Conservation (phyloP, 208 protist species). For the Borovskyia barvae region DNA sequence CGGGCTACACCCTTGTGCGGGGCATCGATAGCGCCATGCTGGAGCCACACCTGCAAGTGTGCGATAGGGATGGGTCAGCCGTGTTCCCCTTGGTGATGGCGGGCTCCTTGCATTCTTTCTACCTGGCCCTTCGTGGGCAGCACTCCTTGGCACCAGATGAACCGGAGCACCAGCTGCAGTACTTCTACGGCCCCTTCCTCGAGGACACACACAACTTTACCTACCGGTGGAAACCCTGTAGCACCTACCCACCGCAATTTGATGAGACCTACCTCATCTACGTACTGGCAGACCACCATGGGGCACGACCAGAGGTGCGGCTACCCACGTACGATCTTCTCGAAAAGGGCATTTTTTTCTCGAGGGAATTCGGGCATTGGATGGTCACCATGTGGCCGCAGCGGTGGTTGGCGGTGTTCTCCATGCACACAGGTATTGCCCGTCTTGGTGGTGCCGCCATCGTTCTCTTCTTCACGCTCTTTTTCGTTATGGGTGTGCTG, state of each 20-base stretch:
- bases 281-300: constrained; percentile 30
- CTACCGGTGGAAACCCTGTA: constrained; percentile 72
- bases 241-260: constrained; percentile 37
- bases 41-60: constrained; percentile 54
- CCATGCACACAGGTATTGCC: constrained; percentile 49
- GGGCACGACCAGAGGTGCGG: constrained; percentile 24
- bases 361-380: constrained; percentile 26
- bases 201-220: constrained; percentile 29
- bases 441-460: constrained; percentile 37
- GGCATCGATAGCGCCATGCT: constrained; percentile 50
- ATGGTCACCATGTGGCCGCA: constrained; percentile 43
- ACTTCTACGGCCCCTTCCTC: constrained; percentile 65
- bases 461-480: constrained; percentile 42
- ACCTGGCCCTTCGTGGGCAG: constrained; percentile 52
- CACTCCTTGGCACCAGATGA: constrained; percentile 38
- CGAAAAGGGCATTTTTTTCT: constrained; percentile 7
- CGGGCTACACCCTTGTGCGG: constrained; percentile 44
- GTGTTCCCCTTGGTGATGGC: constrained; percentile 61
- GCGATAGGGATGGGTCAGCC: constrained; percentile 12
- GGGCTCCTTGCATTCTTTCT: constrained; percentile 71
- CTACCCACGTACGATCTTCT: constrained; percentile 34
- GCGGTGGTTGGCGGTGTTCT: constrained; percentile 59
- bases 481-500: constrained; percentile 28
- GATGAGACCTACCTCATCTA: constrained; percentile 71
- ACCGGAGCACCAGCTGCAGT: constrained; percentile 69